Base-by-base conservation (phyloP, 495 filamentous ascomycete species). In the Talaromyces stipitatus region DNA sequence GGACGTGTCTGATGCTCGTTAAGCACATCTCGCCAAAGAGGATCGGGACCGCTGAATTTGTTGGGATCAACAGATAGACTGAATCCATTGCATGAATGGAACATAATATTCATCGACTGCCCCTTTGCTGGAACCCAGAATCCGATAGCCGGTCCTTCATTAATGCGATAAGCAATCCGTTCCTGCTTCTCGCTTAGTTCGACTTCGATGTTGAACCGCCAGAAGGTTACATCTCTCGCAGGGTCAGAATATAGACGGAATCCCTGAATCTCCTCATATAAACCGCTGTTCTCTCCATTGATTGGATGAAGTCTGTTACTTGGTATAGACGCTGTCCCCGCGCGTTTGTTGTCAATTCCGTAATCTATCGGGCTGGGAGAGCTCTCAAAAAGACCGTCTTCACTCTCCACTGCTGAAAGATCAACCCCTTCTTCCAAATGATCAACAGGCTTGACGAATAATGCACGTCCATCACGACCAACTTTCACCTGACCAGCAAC, bases 81-180 rank as follows among this genome's bases (percentile, higher is more conserved):
- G 73, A 98, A 97, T 38, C 95, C 94, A 69, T 98, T 98, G 77
- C 95, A 95, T 66, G 85, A 92, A 76, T 97, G 82, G 72, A 95
- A 97, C 91, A 97, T 95, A 62, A 95, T 89, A 72, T 97, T 96
- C 95, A 98, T 97, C 7, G 87, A 81, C 71, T 96, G 81, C 22
- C 85, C 88, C 51, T 76, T 79, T 52, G 87, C 89, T 9, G 94
- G 94, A 1, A 98, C 90, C 94, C 94, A 98, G 70, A 98, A 98
- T 9, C 85, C 88, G 24, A 92, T 81, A 12, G 91, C 85, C 6
- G 92, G 91, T 4, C 91, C 94, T 58, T 84, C 80, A 67, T 98
- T 98, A 72, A 98, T 95, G 50, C 94, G 85, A 66, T 98, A 98
- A 0, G 92, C 95, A 62, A 98, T 87, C 46, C 91, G 86, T 57